These are phyloP conservation scores for Debaryomyces coudertii DNA, from an alignment of 1,139 yeast genomes.

Conservation along the genomic window DNA sequence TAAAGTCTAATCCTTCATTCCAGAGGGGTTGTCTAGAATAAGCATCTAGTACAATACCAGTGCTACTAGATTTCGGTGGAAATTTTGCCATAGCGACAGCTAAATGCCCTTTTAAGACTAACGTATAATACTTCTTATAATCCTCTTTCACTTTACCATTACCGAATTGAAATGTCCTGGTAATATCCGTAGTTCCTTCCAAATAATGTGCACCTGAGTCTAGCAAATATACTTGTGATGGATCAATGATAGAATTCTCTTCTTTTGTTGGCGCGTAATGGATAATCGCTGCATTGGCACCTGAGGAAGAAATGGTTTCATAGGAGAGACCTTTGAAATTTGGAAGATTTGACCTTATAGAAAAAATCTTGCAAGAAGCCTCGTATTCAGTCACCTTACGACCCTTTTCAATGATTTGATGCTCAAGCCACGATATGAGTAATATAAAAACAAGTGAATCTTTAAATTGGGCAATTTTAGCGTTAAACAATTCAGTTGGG, in stretches of 20 bases:
- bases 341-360: slow-evolving; percentile 45
- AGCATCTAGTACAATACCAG: slow-evolving; percentile 52
- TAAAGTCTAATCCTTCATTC: slow-evolving; percentile 55
- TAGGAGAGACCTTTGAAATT: slow-evolving; percentile 56
- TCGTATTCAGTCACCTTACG: slow-evolving; percentile 39
- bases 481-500: slow-evolving; percentile 39
- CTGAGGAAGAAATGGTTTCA: slow-evolving; percentile 57
- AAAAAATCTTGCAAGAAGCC: slow-evolving; percentile 46
- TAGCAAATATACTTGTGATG: slow-evolving; percentile 43
- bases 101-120: slow-evolving; percentile 59
- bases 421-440: slow-evolving; percentile 47
- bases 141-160: slow-evolving; percentile 25
- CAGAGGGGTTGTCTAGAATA: slow-evolving; percentile 56
- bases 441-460: slow-evolving; percentile 48
- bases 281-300: slow-evolving; percentile 57
- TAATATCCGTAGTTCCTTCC: slow-evolving; percentile 53
- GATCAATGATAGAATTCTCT: slow-evolving; percentile 43
- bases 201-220: slow-evolving; percentile 62
- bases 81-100: slow-evolving; percentile 57
- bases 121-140: slow-evolving; percentile 47
- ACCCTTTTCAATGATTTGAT: slow-evolving; percentile 32
- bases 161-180: slow-evolving; percentile 54
- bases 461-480: slow-evolving; percentile 46
- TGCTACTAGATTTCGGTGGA: slow-evolving; percentile 39
- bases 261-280: slow-evolving; percentile 58